Conservation (phyloP, 2,329 filamentous ascomycete genomes). For the Penicillium griseofulvum region DNA sequence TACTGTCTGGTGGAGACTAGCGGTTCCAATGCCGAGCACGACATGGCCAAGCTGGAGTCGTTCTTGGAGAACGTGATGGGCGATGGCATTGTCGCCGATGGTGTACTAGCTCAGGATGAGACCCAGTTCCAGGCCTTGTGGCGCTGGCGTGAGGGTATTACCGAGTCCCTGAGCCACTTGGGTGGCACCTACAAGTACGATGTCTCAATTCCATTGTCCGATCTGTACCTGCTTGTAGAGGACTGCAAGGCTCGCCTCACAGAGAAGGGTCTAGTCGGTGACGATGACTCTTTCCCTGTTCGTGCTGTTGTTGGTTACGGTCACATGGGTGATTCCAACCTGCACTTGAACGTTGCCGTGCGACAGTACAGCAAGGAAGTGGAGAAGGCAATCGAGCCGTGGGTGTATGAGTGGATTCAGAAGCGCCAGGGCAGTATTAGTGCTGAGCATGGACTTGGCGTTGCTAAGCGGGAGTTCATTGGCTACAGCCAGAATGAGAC, state of each 20-base stretch:
- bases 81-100: slow-evolving; percentile 80
- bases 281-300: slow-evolving; percentile 72
- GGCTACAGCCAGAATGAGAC: slow-evolving; percentile 86
- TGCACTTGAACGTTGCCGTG: slow-evolving; percentile 88
- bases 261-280: slow-evolving; percentile 72
- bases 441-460: slow-evolving; percentile 88
- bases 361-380: slow-evolving; percentile 81
- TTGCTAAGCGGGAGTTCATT: slow-evolving; percentile 95
- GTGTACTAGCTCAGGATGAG: slow-evolving; percentile 88
- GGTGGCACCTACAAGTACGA: slow-evolving; percentile 99
- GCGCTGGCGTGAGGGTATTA: slow-evolving; percentile 90
- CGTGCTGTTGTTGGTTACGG: slow-evolving; percentile 93
- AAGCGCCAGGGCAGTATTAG: slow-evolving; percentile 89
- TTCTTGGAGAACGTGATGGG: slow-evolving; percentile 93
- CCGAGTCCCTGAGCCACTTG: slow-evolving; percentile 82
- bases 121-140: slow-evolving; percentile 84
- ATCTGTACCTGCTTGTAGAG: slow-evolving; percentile 86
- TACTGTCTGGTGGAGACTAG: slow-evolving; percentile 97
- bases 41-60: slow-evolving; percentile 81
- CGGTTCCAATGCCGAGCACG: slow-evolving; percentile 90
- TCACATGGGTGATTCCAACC: slow-evolving; percentile 95
- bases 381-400: slow-evolving; percentile 85
- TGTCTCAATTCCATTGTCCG: slow-evolving; percentile 82
- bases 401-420: slow-evolving; percentile 95
- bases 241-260: slow-evolving; percentile 73